These are phyloP conservation scores for Vitis hybrid DNA, from an alignment of 177 flowering plant genomes.

Conservation along the genomic window DNA sequence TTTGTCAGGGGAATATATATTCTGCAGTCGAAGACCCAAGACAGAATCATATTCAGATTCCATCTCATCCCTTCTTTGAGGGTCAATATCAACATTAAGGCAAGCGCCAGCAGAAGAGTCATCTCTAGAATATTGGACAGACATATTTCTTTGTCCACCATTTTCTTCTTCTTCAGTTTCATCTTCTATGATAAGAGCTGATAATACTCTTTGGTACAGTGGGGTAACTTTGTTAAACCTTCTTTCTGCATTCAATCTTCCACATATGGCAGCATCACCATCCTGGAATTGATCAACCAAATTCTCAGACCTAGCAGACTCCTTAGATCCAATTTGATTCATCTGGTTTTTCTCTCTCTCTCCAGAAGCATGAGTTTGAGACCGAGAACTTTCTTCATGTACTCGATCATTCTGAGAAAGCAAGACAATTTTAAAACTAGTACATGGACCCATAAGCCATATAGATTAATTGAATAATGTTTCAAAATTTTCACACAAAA, in stretches of 20 bases:
- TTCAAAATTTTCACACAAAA: background rate
- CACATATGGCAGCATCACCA: constrained; percentile 18
- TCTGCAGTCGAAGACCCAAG: constrained; percentile 23
- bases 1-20: constrained; percentile 19
- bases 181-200: constrained; percentile 81
- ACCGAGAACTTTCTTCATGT: constrained; percentile 25
- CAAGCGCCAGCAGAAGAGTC: constrained; percentile 33
- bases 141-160: constrained; percentile 30
- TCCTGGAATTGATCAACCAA: constrained; percentile 16
- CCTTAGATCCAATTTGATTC: constrained; percentile 19
- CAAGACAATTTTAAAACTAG: background rate
- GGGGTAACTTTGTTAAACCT: constrained; percentile 41
- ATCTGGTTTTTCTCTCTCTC: constrained; percentile 27
- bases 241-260: constrained; percentile 28
- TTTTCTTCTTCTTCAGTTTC: constrained; percentile 55
- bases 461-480: background rate
- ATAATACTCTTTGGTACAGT: constrained; percentile 74
- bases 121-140: constrained; percentile 30
- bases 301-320: constrained; percentile 10
- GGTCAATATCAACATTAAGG: constrained; percentile 26
- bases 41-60: constrained; percentile 38
- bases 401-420: constrained; percentile 33
- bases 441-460: background rate
- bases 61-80: constrained; percentile 19
- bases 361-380: constrained; percentile 27